Conservation (phyloP, 306 rosid species). For the Vachellia collinsii region DNA sequence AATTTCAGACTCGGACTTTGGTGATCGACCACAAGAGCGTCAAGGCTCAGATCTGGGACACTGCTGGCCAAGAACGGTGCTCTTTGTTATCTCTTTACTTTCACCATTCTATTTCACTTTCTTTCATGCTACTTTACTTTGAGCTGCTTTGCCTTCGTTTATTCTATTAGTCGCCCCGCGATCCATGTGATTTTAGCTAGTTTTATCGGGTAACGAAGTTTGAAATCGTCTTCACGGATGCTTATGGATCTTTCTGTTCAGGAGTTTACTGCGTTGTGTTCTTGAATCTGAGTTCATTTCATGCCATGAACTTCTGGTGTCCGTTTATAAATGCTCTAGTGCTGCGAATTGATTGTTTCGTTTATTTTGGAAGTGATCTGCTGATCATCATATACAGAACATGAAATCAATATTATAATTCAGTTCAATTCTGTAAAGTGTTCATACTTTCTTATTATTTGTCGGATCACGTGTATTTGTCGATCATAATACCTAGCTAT, state of each 20-base stretch:
- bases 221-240: neutral
- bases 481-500: neutral
- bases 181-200: neutral
- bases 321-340: neutral
- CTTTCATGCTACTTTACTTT: neutral
- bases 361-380: slow-evolving; percentile 27
- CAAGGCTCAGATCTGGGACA: slow-evolving; percentile 99
- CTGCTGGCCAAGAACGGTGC: slow-evolving; percentile 97
- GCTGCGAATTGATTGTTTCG: neutral
- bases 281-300: slow-evolving; percentile 15
- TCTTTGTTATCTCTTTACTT: slow-evolving; percentile 16
- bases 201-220: neutral
- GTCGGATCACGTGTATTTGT: neutral
- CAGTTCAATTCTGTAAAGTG: neutral
- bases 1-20: slow-evolving; percentile 88
- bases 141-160: neutral
- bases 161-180: neutral
- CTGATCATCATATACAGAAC: neutral
- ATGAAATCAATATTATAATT: slow-evolving; percentile 8
- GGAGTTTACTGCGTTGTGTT: neutral
- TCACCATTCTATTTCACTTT: neutral
- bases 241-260: slow-evolving; percentile 2
- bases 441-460: neutral
- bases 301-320: neutral
- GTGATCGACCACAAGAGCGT: slow-evolving; percentile 86